Base-by-base conservation (phyloP, 768 basidiomycete species). In the Mycena sanguinolenta region DNA sequence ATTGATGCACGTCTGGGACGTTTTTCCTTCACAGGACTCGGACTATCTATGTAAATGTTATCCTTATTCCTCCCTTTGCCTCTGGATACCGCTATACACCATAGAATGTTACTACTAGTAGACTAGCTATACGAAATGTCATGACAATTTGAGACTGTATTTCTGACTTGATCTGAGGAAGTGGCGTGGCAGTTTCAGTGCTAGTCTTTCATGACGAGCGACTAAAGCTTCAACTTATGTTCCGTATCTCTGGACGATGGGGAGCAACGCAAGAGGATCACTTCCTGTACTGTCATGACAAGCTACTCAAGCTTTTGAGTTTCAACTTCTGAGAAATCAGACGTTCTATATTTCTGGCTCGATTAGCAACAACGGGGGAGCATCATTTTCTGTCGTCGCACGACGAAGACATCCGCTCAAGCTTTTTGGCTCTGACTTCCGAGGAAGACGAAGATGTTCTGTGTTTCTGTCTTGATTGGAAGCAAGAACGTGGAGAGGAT, bases 1-100 rank as follows among this genome's bases (percentile, higher is more conserved):
- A 89, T 76, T 90, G 78, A 84, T 70, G 19, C 55, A 30, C 13
- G 52, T 63, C 38, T 34, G 36, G 19, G 34, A 36, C 36, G 23
- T 58, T 65, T 44, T 62, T 30, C 63, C 66, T 38, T 42, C 69
- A n/a, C 60, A 52, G 53, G 55, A 65, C 63, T 67, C 30, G 55
- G 34, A 23, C 2, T 57, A 68, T 49, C 8, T 72, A 70, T 69
- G 59, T 68, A 69, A 30, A 19, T 46, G 59, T 46, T 76, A 73
- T 72, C 71, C 42, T 73, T 74, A 73, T 74, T 60, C 59, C 55
- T 65, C 70, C 32, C 52, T 21, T 63, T 57, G 65, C 42, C 50
- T 28, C 44, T 28, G 39, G 57, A 44, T 44, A 32, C 50, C 42
- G 36, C 14, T 53, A 58, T 55, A 61, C 62, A 32, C 44, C 60